Percentiles rank a stretch among this genome's conserved stretches.
Evolutionary conservation across 2,329 filamentous ascomycete genomes (phyloP).

Genomic region (Ceratocystis lukuohia): DNA sequence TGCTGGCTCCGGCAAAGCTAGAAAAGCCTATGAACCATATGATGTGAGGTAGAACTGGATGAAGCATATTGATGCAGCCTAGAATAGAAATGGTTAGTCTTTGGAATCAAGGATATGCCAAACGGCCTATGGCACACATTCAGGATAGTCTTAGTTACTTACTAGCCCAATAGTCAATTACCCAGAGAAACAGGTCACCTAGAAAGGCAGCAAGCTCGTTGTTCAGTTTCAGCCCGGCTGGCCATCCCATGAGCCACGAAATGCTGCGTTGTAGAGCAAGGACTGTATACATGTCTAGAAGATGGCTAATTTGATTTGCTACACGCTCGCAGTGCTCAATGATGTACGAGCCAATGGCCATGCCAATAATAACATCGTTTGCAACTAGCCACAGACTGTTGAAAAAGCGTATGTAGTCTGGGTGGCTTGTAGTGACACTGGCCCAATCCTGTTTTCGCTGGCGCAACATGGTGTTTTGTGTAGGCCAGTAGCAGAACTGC

Average conservation of each 20-base stretch:
- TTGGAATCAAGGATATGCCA: neutral
- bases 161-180: constrained; percentile 96
- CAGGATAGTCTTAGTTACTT: constrained; percentile 26
- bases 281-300: constrained; percentile 73
- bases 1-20: constrained; percentile 87
- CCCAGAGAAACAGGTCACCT: constrained; percentile 92
- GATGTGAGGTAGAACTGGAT: constrained; percentile 68
- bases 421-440: constrained; percentile 86
- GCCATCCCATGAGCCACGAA: constrained; percentile 90
- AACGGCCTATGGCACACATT: neutral
- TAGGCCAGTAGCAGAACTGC: constrained; percentile 98
- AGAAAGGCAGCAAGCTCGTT: constrained; percentile 86
- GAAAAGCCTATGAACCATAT: constrained; percentile 91
- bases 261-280: constrained; percentile 80
- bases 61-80: constrained; percentile 64
- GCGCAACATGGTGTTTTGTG: constrained; percentile 87
- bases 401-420: constrained; percentile 97
- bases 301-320: constrained; percentile 59
- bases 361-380: constrained; percentile 97
- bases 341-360: constrained; percentile 89
- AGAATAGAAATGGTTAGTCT: neutral
- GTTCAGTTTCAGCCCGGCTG: constrained; percentile 88
- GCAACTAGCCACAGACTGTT: constrained; percentile 97
- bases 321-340: constrained; percentile 87
- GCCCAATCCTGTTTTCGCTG: constrained; percentile 85